Evolutionary conservation across 1,139 yeast species (phyloP).

Genomic region (Suzukiozyma palmioleophila): DNA sequence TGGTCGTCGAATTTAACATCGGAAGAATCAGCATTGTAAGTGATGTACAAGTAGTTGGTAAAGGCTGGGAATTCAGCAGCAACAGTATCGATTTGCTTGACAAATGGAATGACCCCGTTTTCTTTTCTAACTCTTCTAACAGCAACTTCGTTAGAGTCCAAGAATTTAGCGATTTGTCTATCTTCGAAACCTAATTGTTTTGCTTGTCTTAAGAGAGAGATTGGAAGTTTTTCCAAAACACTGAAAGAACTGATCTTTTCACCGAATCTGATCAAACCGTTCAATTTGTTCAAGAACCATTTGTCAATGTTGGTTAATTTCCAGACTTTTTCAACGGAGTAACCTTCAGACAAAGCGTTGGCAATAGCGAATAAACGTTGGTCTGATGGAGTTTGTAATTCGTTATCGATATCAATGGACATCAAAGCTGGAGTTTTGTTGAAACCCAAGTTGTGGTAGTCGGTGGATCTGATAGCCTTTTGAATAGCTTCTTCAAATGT

Average conservation of each 20-base stretch:
- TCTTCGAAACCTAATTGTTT: conserved; percentile 97
- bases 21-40: conserved; percentile 89
- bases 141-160: conserved; percentile 89
- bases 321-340: conserved; percentile 91
- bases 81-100: conserved; percentile 96
- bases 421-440: conserved; percentile 79
- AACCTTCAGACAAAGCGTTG: conserved; percentile 80
- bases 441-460: conserved; percentile 92
- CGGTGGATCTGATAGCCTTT: conserved; percentile 95
- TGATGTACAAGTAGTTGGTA: conserved; percentile 92
- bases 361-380: conserved; percentile 96
- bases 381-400: conserved; percentile 92
- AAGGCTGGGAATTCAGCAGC: conserved; percentile 99
- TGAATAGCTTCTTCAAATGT: conserved; percentile 98
- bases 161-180: conserved; percentile 89
- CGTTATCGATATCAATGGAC: conserved; percentile 87
- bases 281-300: conserved; percentile 92
- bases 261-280: conserved; percentile 67
- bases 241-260: conserved; percentile 58
- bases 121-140: conserved; percentile 89
- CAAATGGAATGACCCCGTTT: conserved; percentile 85
- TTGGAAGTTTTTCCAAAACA: conserved; percentile 57
- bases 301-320: conserved; percentile 89
- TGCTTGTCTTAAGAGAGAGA: conserved; percentile 68
- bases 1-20: conserved; percentile 83